Base-by-base conservation (phyloP, 257 asterid species). In the Penstemon barbatus region DNA sequence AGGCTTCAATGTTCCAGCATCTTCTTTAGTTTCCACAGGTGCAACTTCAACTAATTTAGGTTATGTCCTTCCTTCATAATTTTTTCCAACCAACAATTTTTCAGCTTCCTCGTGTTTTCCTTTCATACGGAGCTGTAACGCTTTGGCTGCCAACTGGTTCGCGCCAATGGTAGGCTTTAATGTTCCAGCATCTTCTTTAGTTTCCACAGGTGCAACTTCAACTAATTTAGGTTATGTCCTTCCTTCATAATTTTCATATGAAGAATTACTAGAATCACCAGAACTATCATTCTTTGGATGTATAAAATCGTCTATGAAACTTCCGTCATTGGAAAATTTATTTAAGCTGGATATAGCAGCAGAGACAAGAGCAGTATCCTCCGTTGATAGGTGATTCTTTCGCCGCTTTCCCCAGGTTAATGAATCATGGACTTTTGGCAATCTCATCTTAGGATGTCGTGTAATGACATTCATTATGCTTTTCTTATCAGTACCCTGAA, bases 81-180 rank as follows among this genome's bases (percentile, higher is more conserved):
- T 46, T 42, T 45, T 40, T 38, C 88, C 19, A 81, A 92, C 98
- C 96, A 88, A 52, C 63, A 93, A 80, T 69, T 82, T 87, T 52
- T 88, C 96, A 4, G 99, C 96, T 78, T 90, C 99, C 39, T 84
- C 95, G 40, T 87, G 96, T 77, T 84, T 89, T 80, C 97, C 99
- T 79, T 85, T 90, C 97, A 93, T 79, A 51, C 95, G 94, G 43
- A 93, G 94, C 78, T 93, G 99, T 81, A 93, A 70, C 69, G 85
- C 95, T 80, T 84, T 93, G 62, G 99, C 99, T 68, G 97, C 97
- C 81, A 93, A 75, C 75, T 93, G 99, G 79, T 93, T 93, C 33
- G 96, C 96, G 58, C 86, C 78, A 87, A 88, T 64, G 61, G 81
- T 45, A 51, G 91, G 87, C 68, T 70, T 82, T 60, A 69, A 70